These are phyloP conservation scores for Paramecium primaurelia DNA, from an alignment of 73 alveolate species.

Conservation along the genomic window DNA sequence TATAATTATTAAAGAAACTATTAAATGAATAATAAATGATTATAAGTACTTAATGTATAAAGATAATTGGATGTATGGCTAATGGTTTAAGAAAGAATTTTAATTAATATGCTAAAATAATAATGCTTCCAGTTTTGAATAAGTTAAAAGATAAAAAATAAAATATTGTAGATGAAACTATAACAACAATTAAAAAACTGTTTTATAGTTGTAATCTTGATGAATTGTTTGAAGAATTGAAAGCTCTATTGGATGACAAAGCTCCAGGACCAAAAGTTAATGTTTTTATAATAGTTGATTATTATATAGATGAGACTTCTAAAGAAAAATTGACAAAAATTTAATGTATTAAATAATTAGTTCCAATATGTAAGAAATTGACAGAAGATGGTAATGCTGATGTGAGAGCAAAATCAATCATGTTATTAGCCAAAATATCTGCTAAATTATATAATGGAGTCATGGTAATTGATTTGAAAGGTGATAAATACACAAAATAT, in stretches of 20 bases:
- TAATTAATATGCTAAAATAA: not conserved
- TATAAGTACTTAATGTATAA: not conserved
- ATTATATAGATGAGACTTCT: not conserved
- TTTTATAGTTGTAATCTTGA: not conserved
- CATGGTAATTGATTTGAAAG: not conserved
- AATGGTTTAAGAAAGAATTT: not conserved
- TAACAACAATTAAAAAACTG: not conserved
- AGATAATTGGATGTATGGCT: slow-evolving; percentile 5
- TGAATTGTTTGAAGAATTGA: not conserved
- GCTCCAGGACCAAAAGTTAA: not conserved
- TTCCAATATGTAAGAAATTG: not conserved
- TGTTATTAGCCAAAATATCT: not conserved
- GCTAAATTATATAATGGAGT: slow-evolving; percentile 13
- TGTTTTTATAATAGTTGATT: not conserved
- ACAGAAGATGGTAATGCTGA: slow-evolving; percentile 30
- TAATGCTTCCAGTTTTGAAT: not conserved
- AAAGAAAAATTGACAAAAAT: not conserved
- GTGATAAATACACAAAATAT: not conserved
- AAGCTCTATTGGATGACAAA: not conserved
- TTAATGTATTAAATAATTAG: not conserved
- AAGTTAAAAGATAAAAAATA: slow-evolving; percentile 21
- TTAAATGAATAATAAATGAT: not conserved
- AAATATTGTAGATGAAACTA: not conserved
- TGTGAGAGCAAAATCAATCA: not conserved
- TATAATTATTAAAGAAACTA: not conserved